phyloP scores from a whole-genome alignment of 352 stramenopile genomes.

The Globisporangium ultimum region DNA sequence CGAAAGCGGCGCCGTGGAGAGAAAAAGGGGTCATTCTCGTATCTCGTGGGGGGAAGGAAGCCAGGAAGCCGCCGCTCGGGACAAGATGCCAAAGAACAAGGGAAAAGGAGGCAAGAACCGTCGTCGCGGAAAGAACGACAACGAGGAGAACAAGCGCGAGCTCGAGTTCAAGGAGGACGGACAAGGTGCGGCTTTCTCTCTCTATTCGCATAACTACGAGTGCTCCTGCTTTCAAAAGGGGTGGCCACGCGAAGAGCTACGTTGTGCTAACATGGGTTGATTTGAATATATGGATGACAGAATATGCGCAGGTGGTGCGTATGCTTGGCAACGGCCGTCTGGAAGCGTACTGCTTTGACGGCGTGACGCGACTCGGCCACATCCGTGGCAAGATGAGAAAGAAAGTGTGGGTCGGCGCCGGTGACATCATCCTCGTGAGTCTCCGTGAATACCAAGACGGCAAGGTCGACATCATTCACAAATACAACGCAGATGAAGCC shows the following conservation, averaged over 20 bases:
- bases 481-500: constrained; percentile 98
- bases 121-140: constrained; percentile 97
- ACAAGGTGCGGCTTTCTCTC: constrained; percentile 74
- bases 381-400: constrained; percentile 99
- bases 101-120: constrained; percentile 99
- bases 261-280: constrained; percentile 1
- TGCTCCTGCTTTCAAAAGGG: too few species aligned
- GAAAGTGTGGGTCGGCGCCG: constrained; percentile 98
- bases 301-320: constrained; percentile 97
- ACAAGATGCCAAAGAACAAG: constrained; percentile 85
- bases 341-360: constrained; percentile 99
- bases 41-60: constrained; percentile 20
- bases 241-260: neutral
- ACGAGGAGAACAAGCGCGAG: constrained; percentile 98
- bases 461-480: constrained; percentile 99
- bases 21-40: constrained; percentile 11
- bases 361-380: constrained; percentile 96
- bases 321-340: constrained; percentile 99
- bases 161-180: constrained; percentile 99
- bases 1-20: constrained; percentile 1
- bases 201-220: neutral
- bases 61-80: neutral
- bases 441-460: constrained; percentile 99
- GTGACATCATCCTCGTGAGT: constrained; percentile 99
- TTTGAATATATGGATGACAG: constrained; percentile 34